Percentiles rank a stretch among this genome's conserved stretches.
phyloP scores from a whole-genome alignment of 2,329 filamentous ascomycete species.

The Ophiostoma pallidulum region DNA sequence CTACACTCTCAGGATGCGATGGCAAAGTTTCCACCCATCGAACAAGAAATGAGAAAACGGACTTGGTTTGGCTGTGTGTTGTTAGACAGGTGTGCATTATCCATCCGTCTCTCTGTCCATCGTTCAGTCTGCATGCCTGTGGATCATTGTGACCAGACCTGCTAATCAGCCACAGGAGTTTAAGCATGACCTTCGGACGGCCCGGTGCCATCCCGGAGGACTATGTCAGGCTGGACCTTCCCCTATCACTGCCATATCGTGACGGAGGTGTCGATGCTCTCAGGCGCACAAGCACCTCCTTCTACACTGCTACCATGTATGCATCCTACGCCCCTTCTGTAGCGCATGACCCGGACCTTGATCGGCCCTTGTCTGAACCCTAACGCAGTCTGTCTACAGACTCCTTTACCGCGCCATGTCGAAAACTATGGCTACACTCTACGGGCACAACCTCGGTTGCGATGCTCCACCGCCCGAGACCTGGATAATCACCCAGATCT shows the following conservation, averaged over 20 bases:
- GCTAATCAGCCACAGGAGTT: no score
- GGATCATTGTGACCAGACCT: neutral
- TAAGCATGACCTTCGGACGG: no score
- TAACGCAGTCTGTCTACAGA: neutral
- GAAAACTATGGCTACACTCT: constrained; percentile 30
- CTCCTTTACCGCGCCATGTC: constrained; percentile 28
- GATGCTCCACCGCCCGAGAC: constrained; percentile 19
- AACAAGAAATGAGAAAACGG: constrained; percentile 37
- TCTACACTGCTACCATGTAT: no score
- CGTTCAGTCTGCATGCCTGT: no score
- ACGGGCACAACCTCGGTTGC: constrained; percentile 35
- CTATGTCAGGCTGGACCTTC: no score
- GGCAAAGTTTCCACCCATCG: constrained; percentile 27
- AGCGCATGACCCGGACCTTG: neutral
- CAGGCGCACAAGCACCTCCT: no score
- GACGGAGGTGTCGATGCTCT: no score
- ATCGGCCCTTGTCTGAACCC: neutral
- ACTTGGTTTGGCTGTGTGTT: constrained; percentile 42
- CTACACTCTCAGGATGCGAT: constrained; percentile 35
- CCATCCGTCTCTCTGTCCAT: no score
- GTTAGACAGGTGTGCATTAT: constrained; percentile 31
- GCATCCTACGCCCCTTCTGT: neutral
- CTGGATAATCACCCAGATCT: constrained; percentile 26
- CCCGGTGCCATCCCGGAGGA: no score
- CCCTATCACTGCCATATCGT: no score